Percentiles rank a stretch among this genome's conserved stretches.
Conservation (phyloP, 306 rosid genomes). For the Acacia acuminata region DNA sequence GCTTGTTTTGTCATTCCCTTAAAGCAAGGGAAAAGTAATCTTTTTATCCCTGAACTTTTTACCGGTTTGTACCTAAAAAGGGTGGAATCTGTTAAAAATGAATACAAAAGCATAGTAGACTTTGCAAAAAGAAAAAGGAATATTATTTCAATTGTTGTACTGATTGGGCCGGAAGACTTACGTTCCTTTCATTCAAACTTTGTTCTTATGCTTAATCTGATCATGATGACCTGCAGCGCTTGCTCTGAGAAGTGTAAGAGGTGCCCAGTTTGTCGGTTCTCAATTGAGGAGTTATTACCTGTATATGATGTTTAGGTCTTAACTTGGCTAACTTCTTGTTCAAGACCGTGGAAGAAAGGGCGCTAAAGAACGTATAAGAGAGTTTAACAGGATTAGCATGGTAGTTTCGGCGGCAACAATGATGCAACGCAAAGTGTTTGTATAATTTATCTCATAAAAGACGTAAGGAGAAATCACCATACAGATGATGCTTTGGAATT, state of each 20-base stretch:
- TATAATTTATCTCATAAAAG: constrained; percentile 35
- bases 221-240: constrained; percentile 54
- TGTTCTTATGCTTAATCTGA: constrained; percentile 18
- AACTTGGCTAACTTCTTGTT: constrained; percentile 34
- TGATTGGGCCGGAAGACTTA: not conserved
- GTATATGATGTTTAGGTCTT: constrained; percentile 84
- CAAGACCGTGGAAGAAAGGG: constrained; percentile 38
- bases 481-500: constrained; percentile 28
- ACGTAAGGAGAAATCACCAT: constrained; percentile 32
- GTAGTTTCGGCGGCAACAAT: constrained; percentile 32
- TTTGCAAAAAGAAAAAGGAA: not conserved
- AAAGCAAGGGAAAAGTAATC: not conserved
- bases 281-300: constrained; percentile 70
- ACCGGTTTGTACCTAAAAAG: not conserved
- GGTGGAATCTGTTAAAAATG: not conserved
- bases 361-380: constrained; percentile 31
- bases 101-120: not conserved
- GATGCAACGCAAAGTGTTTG: constrained; percentile 14
- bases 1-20: not conserved
- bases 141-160: not conserved
- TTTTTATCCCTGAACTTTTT: not conserved
- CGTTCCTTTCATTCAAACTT: not conserved
- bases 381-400: constrained; percentile 29
- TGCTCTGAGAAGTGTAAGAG: constrained; percentile 87
- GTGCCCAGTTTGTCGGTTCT: constrained; percentile 87